These are phyloP conservation scores for Penicillium psychrosexuale DNA, from an alignment of 2,329 filamentous ascomycete genomes.

Conservation along the genomic window DNA sequence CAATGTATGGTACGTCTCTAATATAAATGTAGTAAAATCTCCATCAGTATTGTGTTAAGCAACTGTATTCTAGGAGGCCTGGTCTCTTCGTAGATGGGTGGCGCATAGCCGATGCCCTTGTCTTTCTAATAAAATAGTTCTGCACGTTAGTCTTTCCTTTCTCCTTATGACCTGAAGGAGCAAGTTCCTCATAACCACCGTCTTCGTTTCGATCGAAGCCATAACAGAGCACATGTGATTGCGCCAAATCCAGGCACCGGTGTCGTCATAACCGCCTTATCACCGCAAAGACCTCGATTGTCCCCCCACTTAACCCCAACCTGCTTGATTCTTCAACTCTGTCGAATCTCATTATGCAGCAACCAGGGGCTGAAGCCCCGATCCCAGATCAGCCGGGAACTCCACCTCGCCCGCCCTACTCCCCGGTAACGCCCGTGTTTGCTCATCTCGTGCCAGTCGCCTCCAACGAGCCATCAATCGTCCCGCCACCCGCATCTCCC, in stretches of 20 bases:
- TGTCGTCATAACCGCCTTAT: slow-evolving; percentile 19
- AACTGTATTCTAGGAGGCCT: too few species aligned
- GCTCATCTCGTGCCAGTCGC: slow-evolving; percentile 34
- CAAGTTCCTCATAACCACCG: not conserved
- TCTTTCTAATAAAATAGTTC: not conserved
- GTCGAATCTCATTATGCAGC: slow-evolving; percentile 7
- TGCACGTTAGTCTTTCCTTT: not conserved
- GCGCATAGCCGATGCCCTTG: not conserved
- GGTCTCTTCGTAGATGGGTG: not conserved
- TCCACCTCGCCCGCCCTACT: slow-evolving; percentile 47
- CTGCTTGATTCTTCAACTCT: not conserved
- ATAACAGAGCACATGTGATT: not conserved
- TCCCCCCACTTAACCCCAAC: slow-evolving; percentile 4
- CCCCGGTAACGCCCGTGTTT: slow-evolving; percentile 47
- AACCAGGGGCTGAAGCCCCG: slow-evolving; percentile 14
- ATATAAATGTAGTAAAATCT: too few species aligned
- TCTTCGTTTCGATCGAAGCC: not conserved
- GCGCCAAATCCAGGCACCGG: slow-evolving; percentile 5
- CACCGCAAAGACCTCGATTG: not conserved
- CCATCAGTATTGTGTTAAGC: not conserved
- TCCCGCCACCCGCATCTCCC: slow-evolving; percentile 32
- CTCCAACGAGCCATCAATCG: slow-evolving; percentile 28
- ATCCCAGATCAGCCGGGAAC: slow-evolving; percentile 32
- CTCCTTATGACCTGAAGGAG: not conserved
- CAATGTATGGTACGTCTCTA: not conserved